Conservation (phyloP, 352 stramenopile species). For the Phytophthora gonapodyides region DNA sequence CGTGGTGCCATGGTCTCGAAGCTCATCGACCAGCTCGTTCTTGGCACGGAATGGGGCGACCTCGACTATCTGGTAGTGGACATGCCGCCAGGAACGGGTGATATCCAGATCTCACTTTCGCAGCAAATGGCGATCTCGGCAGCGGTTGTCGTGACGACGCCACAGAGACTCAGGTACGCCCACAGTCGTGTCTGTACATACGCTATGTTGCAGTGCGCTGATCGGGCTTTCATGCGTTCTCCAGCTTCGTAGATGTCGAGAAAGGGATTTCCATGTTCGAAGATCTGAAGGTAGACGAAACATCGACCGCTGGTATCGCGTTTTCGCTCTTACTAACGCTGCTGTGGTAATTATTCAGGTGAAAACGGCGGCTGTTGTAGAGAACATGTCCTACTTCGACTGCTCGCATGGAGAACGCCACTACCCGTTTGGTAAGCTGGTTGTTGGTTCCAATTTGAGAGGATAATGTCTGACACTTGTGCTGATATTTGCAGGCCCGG, state of each 20-base stretch:
- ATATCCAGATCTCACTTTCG: slow-evolving; percentile 98
- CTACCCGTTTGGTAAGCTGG: slow-evolving; percentile 77
- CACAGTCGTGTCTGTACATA: neutral
- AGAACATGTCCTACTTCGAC: slow-evolving; percentile 99
- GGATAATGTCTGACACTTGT: neutral
- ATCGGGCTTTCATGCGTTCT: too few species aligned
- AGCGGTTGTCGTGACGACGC: slow-evolving; percentile 99
- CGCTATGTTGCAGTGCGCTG: neutral
- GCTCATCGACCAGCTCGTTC: slow-evolving; percentile 96
- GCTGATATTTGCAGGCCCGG: slow-evolving; percentile 42
- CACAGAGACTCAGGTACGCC: slow-evolving; percentile 92
- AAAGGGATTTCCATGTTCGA: slow-evolving; percentile 99
- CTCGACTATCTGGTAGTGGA: slow-evolving; percentile 99
- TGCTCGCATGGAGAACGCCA: slow-evolving; percentile 86
- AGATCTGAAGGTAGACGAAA: slow-evolving; percentile 85
- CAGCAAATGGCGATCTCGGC: slow-evolving; percentile 98
- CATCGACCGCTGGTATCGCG: neutral
- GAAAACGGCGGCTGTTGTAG: slow-evolving; percentile 96
- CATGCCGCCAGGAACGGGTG: slow-evolving; percentile 99
- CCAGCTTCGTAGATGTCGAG: slow-evolving; percentile 97
- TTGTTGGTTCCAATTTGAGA: neutral
- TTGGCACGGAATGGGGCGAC: slow-evolving; percentile 97
- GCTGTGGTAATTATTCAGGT: slow-evolving; percentile 61
- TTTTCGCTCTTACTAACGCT: slow-evolving; percentile 1
- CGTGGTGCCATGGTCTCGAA: slow-evolving; percentile 98